These are phyloP conservation scores for Blastocystis sp. DNA, from an alignment of 352 stramenopile species.

Conservation along the genomic window DNA sequence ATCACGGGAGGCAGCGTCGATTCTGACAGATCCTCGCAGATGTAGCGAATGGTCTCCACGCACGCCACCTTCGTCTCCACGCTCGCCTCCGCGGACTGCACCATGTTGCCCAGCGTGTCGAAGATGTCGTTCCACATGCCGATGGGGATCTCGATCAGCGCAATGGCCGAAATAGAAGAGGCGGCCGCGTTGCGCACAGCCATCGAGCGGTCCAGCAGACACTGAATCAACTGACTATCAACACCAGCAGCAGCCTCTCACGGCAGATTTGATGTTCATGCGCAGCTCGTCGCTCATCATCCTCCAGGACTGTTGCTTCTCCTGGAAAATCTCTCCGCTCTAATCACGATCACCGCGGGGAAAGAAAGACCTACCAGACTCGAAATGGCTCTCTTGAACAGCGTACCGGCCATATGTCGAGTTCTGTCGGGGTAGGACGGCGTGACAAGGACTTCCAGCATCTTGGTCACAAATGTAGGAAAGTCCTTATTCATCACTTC, in stretches of 20 bases:
- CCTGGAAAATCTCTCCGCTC: conserved; percentile 26
- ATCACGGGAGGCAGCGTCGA: not conserved
- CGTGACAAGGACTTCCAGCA: conserved; percentile 61
- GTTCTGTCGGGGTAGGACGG: not conserved
- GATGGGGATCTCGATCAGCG: conserved; percentile 58
- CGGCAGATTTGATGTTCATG: conserved; percentile 1
- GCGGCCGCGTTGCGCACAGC: conserved; percentile 57
- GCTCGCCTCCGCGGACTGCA: not conserved
- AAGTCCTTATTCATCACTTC: conserved; percentile 24
- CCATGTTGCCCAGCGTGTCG: not conserved
- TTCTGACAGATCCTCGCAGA: conserved; percentile 44
- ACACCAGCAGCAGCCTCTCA: not conserved
- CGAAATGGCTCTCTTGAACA: conserved; percentile 58
- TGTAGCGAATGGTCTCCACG: conserved; percentile 57
- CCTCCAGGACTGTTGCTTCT: conserved; percentile 34
- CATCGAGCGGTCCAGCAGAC: not conserved
- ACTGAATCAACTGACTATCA: conserved; percentile 36
- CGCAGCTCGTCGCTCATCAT: conserved; percentile 1
- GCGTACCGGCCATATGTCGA: conserved; percentile 42
- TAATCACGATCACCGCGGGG: not conserved
- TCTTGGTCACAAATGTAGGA: conserved; percentile 3
- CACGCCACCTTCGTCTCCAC: conserved; percentile 21
- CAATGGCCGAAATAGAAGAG: conserved; percentile 63
- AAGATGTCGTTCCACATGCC: conserved; percentile 53
- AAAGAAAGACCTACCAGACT: conserved; percentile 15